These are phyloP conservation scores for Entomophthora muscae DNA, from an alignment of 371 early-diverging fungal genomes.

Conservation along the genomic window DNA sequence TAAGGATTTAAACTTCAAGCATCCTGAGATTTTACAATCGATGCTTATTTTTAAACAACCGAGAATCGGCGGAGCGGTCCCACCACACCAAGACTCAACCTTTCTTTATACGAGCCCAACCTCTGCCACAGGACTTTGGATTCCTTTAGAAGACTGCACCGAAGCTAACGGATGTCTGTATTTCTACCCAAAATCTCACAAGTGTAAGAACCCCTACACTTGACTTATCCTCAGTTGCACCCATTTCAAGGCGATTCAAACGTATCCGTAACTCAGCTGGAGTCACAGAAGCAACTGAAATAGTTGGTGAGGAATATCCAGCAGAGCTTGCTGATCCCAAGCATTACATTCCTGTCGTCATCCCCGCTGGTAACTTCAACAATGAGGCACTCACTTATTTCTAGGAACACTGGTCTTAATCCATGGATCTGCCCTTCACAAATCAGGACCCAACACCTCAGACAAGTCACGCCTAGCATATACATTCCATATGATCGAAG, in stretches of 20 bases:
- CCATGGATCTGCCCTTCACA: conserved; percentile 77
- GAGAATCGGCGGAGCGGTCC: conserved; percentile 56
- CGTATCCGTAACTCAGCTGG: conserved; percentile 25
- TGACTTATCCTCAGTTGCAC: conserved; percentile 24
- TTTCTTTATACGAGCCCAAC: conserved; percentile 78
- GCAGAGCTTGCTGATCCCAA: conserved; percentile 15
- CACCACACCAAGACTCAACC: conserved; percentile 72
- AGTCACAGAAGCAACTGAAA: conserved; percentile 23
- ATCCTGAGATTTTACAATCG: conserved; percentile 66
- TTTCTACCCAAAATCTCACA: conserved; percentile 76
- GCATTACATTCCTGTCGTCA: conserved; percentile 10
- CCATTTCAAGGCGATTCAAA: conserved; percentile 57
- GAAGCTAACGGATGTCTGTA: conserved; percentile 71
- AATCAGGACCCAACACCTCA: conserved; percentile 63
- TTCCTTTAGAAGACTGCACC: conserved; percentile 86
- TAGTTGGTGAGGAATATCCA: conserved; percentile 26
- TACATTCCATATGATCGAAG: conserved; percentile 83
- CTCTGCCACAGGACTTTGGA: conserved; percentile 82
- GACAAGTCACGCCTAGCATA: conserved; percentile 67
- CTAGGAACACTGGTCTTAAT: conserved; percentile 70
- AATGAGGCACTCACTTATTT: conserved; percentile 10
- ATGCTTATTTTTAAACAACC: conserved; percentile 87
- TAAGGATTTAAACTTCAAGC: conserved; percentile 35
- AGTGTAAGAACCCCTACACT: conserved; percentile 31
- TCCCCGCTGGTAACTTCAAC: conserved; percentile 15